Conservation (phyloP, 768 basidiomycete species). For the Auriscalpium orientale region DNA sequence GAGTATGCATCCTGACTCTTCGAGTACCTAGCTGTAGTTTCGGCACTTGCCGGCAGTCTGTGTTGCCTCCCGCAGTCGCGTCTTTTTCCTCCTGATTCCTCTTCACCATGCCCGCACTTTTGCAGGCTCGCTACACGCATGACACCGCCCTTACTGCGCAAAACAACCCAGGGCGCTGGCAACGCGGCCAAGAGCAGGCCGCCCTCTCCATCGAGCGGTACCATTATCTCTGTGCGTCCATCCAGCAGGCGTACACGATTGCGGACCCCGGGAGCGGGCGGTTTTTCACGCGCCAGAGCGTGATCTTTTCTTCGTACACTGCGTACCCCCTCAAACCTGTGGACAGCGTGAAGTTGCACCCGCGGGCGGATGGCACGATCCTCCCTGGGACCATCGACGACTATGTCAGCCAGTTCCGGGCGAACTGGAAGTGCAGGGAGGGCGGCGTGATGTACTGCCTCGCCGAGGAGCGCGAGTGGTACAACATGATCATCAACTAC, state of each 20-base stretch:
- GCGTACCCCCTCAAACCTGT: slow-evolving; percentile 7
- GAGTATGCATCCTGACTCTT: no score
- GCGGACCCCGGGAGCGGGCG: not conserved
- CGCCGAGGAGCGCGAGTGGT: slow-evolving; percentile 1
- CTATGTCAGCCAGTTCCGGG: not conserved
- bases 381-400: not conserved
- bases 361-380: slow-evolving; percentile 9
- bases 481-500: slow-evolving; percentile 15
- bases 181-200: not conserved
- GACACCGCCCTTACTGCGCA: not conserved
- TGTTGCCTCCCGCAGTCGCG: no score
- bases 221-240: not conserved
- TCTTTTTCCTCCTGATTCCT: no score
- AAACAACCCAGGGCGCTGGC: not conserved
- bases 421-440: slow-evolving; percentile 10
- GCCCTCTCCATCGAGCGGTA: not conserved
- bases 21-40: no score
- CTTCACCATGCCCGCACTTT: no score
- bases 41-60: no score
- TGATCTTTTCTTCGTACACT: not conserved
- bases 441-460: slow-evolving; percentile 10
- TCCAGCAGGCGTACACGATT: not conserved
- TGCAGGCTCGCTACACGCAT: not conserved
- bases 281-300: not conserved
- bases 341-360: slow-evolving; percentile 11